Evolutionary conservation across 805 yeast genomes (phyloP), one percentile per base, ranked within the genome.

Genomic region (Pichia cephalocereana): DNA sequence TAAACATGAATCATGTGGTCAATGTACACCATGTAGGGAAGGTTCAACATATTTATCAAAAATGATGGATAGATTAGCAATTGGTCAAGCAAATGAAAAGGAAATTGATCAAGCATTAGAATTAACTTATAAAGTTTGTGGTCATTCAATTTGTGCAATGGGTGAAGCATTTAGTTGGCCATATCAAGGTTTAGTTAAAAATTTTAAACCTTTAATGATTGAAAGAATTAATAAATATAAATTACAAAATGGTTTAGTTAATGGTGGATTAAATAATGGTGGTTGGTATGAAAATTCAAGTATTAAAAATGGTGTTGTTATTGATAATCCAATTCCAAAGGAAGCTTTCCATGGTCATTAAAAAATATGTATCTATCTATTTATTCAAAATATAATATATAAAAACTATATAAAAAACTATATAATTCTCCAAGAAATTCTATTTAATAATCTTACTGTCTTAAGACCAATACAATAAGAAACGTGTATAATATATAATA

Each of bases 131-230:
- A 88, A 86, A 66, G 80, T 86, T 57, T 95, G 87, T 69, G 95
- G 95, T 44, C 96, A 87, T 69, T 86, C 95, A 46, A 86, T 86
- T 61, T 86, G 96, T 71, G 96, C 95, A 32, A 74, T 86, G 62
- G 96, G 96, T 51, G 96, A 86, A 63, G 96, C 96, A 34, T 88
- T 95, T 50, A 89, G 93, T 31, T 86, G 96, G 96, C 96, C 96
- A 41, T 77, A 87, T 53, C 95, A 87, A 70, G 96, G 96, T 50
- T 76, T 86, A 56, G 84, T 87, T 58, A 82, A 83, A 66, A 82
- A 85, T 55, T 86, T 87, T 77, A 78, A 87, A 65, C 95, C 95
- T 15, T 79, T 80, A 55, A 80, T 86, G 76, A 81, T 80, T 59
- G 86, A 82, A 52, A 79, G 90, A 70, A 82, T 87, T 61, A 72